Evolutionary conservation across 2,329 filamentous ascomycete species (phyloP), one percentile per base, ranked within the genome.

Genomic region (Biscogniauxia sp.): DNA sequence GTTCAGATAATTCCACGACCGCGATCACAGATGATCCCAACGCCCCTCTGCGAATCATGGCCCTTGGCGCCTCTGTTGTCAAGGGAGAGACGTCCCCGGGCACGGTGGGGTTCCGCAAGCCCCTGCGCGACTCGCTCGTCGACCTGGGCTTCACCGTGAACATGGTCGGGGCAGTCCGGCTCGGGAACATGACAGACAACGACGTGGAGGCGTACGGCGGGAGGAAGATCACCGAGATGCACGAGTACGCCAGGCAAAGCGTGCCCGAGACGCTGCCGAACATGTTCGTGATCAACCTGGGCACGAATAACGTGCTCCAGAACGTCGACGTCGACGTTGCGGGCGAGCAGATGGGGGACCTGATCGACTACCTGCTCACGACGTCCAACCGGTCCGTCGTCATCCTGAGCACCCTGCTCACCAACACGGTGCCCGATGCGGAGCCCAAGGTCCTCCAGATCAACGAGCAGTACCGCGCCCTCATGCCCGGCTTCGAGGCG

Each of bases 1-100:
- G 51, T 19, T 52, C 55, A 11, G 20, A 55, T 9, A 51, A 19
- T 15, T 50, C 45, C 20, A 60, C 60, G 4, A 57, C 56, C 6
- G 26, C 56, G n/a, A 54, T 9, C 20, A 32, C 11, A 6, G 11
- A n/a, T n/a, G 37, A 45, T 45, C 60, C 15, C 57, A 45, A 57
- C 72, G 91, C 63, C 53, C 66, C 68, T 3, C 59, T 70, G 25
- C 58, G 68, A 49, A 69, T 70, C 57, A 68, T 70, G 65, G 66
- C 67, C 19, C 65, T 70, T 41, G 68, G 68, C 13, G 67, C 68
- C 19, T 70, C 68, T 51, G 69, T 68, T 41, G 66, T 69, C 19
- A 65, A 67, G 11, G 68, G 68, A 20, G 67, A 69, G 55, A 66
- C 66, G 11, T 67, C 66, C 4, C 66, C 65, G 7, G 67, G 67